Evolutionary conservation across 2,329 filamentous ascomycete species (phyloP).

Genomic region (Lachnellula hyalina): DNA sequence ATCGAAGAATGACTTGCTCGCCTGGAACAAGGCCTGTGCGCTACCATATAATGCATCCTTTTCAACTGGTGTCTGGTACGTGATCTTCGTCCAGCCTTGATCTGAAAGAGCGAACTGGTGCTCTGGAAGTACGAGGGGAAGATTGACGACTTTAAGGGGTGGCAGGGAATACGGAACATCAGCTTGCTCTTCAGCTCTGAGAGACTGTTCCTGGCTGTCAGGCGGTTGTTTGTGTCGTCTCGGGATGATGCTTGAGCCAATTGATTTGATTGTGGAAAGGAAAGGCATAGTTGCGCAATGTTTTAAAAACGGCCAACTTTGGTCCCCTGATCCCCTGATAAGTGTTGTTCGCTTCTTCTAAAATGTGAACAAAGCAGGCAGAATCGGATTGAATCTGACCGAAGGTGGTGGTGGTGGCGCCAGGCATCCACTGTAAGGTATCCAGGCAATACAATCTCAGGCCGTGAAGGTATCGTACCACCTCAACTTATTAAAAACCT

Average conservation of each 20-base stretch:
- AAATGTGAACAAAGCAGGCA: too few relatives aligned
- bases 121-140: slow-evolving; percentile 15
- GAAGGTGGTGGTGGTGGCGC: too few relatives aligned
- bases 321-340: too few relatives aligned
- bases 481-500: too few relatives aligned
- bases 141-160: slow-evolving; percentile 11
- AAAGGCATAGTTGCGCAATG: neutral
- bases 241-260: neutral
- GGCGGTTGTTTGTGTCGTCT: neutral
- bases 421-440: too few relatives aligned
- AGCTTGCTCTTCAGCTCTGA: neutral
- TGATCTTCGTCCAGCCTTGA: slow-evolving; percentile 25
- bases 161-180: neutral
- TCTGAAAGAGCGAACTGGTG: slow-evolving; percentile 16
- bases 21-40: slow-evolving; percentile 17
- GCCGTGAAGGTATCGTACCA: too few relatives aligned
- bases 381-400: too few relatives aligned
- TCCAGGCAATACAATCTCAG: too few relatives aligned
- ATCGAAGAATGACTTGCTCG: slow-evolving; percentile 22
- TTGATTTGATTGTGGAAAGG: neutral
- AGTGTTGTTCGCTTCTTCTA: too few relatives aligned
- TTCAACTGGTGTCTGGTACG: slow-evolving; percentile 3
- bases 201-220: neutral
- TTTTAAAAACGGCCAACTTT: too few relatives aligned
- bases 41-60: slow-evolving; percentile 12